These are phyloP conservation scores for Pichia sp. DNA, from an alignment of 1,139 yeast genomes.

Conservation along the genomic window DNA sequence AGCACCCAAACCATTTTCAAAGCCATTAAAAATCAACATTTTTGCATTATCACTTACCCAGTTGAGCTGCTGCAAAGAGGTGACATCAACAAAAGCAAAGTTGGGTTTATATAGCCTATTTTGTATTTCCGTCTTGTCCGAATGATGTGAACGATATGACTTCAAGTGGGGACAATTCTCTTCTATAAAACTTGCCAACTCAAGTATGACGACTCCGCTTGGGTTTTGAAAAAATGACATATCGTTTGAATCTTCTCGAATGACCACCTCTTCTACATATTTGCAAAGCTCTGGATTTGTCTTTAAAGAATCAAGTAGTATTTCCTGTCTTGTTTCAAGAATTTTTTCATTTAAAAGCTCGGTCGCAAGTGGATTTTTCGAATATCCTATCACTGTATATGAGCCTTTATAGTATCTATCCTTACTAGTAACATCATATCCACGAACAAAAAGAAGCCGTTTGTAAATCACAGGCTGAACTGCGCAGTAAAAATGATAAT, in stretches of 20 bases:
- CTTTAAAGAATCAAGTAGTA: constrained; percentile 21
- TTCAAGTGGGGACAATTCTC: constrained; percentile 14
- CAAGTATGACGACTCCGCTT: not conserved
- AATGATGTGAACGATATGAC: no score
- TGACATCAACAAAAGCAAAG: no score
- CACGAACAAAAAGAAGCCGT: constrained; percentile 19
- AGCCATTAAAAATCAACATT: no score
- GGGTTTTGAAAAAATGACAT: not conserved
- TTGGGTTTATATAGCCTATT: no score
- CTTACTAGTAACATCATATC: constrained; percentile 7
- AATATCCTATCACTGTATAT: constrained; percentile 23
- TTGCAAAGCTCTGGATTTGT: constrained; percentile 19
- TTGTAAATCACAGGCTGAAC: constrained; percentile 22
- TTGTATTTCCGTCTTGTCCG: no score
- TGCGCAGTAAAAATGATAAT: constrained; percentile 19
- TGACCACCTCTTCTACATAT: constrained; percentile 18
- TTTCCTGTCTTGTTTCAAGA: constrained; percentile 20
- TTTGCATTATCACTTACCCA: no score
- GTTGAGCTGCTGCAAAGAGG: no score
- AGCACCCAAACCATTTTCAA: no score
- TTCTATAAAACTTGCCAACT: constrained; percentile 14
- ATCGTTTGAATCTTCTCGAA: constrained; percentile 6
- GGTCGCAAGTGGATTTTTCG: constrained; percentile 20
- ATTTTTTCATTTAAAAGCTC: constrained; percentile 14
- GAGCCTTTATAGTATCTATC: constrained; percentile 1